phyloP scores from a whole-genome alignment of 257 asterid species.

The Thymus quinquecostatus region DNA sequence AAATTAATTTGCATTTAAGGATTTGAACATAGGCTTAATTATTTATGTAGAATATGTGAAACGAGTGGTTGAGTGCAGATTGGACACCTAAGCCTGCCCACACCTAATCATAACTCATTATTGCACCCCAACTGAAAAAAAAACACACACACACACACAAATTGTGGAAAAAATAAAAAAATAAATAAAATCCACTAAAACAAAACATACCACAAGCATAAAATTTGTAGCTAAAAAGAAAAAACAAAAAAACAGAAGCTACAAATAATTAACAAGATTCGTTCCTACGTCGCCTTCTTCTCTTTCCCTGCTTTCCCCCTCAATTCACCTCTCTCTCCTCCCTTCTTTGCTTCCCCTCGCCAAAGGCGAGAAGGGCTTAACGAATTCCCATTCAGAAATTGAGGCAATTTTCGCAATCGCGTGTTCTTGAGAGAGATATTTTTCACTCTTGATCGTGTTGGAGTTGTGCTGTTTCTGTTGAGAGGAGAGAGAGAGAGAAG shows the following conservation, averaged over 20 bases:
- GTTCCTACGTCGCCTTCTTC: conserved; percentile 46
- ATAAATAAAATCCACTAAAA: background rate
- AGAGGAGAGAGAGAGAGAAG: conserved; percentile 21
- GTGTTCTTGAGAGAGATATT: background rate
- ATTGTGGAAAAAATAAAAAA: background rate
- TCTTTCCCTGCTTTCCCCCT: conserved; percentile 17
- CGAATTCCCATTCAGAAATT: background rate
- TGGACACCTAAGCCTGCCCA: conserved; percentile 28
- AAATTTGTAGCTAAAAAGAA: conserved; percentile 34
- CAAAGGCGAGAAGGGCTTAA: conserved; percentile 49
- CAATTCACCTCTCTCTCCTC: conserved; percentile 54
- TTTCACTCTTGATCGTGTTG: conserved; percentile 6
- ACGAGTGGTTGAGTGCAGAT: conserved; percentile 32
- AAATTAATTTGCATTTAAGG: too few species aligned
- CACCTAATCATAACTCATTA: conserved; percentile 38
- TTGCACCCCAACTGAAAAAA: conserved; percentile 17
- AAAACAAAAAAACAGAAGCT: conserved; percentile 4
- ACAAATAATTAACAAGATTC: conserved; percentile 31
- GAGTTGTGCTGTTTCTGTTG: conserved; percentile 31
- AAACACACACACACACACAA: background rate
- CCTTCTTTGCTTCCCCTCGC: conserved; percentile 49
- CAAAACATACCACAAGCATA: conserved; percentile 28
- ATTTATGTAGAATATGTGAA: background rate
- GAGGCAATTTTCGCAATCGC: background rate
- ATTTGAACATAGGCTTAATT: too few species aligned